Evolutionary conservation across 176 grass and related monocot species (phyloP).

Genomic region (Guadua angustifolia): DNA sequence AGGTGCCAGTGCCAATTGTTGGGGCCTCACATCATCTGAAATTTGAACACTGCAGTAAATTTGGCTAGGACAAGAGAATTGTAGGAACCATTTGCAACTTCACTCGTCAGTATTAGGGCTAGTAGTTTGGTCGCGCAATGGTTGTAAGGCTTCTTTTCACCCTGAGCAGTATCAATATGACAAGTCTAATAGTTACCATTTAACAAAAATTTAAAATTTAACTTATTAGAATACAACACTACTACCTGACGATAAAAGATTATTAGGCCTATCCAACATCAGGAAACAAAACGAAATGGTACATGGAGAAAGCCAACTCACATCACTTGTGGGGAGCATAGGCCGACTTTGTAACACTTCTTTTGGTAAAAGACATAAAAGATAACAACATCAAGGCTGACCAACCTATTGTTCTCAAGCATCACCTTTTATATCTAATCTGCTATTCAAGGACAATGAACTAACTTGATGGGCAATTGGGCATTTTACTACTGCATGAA

Average conservation of each 20-base stretch:
- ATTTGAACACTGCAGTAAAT: neutral
- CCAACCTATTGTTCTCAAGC: neutral
- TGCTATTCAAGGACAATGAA: neutral
- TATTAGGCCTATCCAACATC: neutral
- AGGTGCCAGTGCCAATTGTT: neutral
- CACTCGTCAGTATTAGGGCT: neutral
- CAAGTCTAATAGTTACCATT: neutral
- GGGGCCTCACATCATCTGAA: neutral
- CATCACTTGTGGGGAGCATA: neutral
- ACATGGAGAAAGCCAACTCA: neutral
- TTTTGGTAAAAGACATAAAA: neutral
- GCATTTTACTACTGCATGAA: constrained; percentile 3
- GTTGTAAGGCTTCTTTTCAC: neutral
- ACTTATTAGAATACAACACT: neutral
- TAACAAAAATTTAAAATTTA: neutral
- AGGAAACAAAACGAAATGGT: constrained; percentile 14
- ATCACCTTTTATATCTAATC: constrained; percentile 24
- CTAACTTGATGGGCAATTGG: neutral
- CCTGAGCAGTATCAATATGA: neutral
- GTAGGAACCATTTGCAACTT: neutral
- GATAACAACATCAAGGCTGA: neutral
- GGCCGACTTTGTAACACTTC: neutral
- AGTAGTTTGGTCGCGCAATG: neutral
- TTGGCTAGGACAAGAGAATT: neutral
- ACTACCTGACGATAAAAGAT: neutral